Evolutionary conservation across 1,284 basidiomycete species (phyloP), one percentile per base, ranked within the genome.

Genomic region (Ganoderma boninense): DNA sequence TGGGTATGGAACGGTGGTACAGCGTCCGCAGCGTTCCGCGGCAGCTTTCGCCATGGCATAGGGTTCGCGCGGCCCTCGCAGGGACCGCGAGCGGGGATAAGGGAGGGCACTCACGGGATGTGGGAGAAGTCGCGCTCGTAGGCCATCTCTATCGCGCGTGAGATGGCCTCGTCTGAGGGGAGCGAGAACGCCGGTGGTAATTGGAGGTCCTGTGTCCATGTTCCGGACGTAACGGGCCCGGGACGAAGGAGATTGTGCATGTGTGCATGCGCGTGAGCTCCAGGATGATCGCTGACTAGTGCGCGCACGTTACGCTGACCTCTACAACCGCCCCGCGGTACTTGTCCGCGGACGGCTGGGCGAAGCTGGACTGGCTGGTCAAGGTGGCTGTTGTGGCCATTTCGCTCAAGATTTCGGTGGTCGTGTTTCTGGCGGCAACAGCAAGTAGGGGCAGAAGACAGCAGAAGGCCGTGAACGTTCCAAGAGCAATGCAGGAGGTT

Each of bases 111-210:
- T 78, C 76, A 97, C 95, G 95, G 95, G 69, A 97, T 92, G 77
- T 96, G 91, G 35, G 95, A 95, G 81, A 96, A 97, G 79, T 97
- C 95, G 57, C 95, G 89, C 75, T 97, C 95, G 77, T 96, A 97
- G 0, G 95, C 95, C 43, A 93, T 87, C 76, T 95, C 94, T 56
- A 97, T 88, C 1, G 94, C 95, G 40, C 88, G 85, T 11, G 87
- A 87, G 68, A 96, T 90, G 26, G 87, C 86, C 75, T 95, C 94
- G 70, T 86, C 86, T 11, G 86, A 83, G 10, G 93, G 92, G 3
- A 97, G 84, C n/a, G 92, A 90, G 80, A 96, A 97, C 0, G 95
- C 95, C 10, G 95, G 95, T 0, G 95, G 92, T 1, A 97, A 84
- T 87, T 97, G 95, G 1, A 96, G 85, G 80, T 96, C 95, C 94